phyloP scores from a whole-genome alignment of 2,329 filamentous ascomycete genomes.

The Passalora sequoiae region DNA sequence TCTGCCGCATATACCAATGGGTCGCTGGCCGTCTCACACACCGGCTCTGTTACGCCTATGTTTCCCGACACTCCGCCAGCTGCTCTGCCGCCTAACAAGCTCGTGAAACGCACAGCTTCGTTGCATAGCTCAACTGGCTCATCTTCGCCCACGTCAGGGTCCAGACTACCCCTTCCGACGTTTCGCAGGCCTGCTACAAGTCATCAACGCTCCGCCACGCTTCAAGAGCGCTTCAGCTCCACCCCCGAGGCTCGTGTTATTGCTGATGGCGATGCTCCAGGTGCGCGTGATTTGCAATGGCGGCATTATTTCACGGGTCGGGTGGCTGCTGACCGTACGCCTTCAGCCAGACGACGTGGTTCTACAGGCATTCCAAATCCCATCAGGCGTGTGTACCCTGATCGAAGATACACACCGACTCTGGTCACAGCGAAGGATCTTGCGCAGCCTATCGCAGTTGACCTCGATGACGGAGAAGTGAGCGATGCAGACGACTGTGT shows the following conservation, averaged over 20 bases:
- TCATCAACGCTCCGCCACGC: constrained; percentile 67
- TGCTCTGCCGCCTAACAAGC: constrained; percentile 61
- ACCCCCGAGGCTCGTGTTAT: constrained; percentile 15
- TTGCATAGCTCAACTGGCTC: constrained; percentile 45
- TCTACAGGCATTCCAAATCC: constrained; percentile 36
- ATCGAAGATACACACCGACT: constrained; percentile 33
- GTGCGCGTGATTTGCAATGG: constrained; percentile 27
- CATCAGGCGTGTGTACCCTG: constrained; percentile 34
- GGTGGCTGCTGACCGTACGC: constrained; percentile 20
- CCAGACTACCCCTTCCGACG: constrained; percentile 60
- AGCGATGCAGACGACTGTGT: constrained; percentile 18
- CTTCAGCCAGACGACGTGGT: constrained; percentile 20
- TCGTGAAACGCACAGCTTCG: constrained; percentile 68
- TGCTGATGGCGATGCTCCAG: constrained; percentile 10
- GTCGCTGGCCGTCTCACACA: constrained; percentile 43
- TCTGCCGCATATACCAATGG: constrained; percentile 58
- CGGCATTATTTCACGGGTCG: constrained; percentile 34
- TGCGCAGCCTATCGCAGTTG: constrained; percentile 21
- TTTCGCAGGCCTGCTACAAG: constrained; percentile 72
- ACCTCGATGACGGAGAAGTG: constrained; percentile 26
- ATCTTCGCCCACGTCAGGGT: constrained; percentile 46
- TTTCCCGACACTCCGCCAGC: constrained; percentile 40
- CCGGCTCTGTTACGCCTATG: constrained; percentile 59
- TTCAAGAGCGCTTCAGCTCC: constrained; percentile 43
- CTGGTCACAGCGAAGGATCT: constrained; percentile 30